These are phyloP conservation scores for Cyberlindnera lachancei DNA, from an alignment of 805 yeast genomes.

Conservation along the genomic window DNA sequence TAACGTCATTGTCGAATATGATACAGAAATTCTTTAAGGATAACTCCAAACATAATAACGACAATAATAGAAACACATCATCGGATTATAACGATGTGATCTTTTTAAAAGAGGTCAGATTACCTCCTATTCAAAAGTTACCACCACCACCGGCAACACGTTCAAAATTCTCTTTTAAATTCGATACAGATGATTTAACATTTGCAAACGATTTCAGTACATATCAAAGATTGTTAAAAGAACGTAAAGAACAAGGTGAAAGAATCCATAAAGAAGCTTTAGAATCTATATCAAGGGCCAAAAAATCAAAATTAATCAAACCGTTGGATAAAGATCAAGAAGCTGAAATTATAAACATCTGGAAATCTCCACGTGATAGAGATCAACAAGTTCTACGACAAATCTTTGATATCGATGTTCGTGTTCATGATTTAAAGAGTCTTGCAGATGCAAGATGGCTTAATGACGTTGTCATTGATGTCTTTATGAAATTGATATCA, in stretches of 20 bases:
- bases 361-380: constrained; percentile 18
- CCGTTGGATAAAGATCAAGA: constrained; percentile 18
- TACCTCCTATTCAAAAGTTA: too few species aligned
- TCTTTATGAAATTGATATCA: constrained; percentile 44
- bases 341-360: constrained; percentile 19
- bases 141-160: constrained; percentile 7
- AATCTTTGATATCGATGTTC: constrained; percentile 47
- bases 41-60: constrained; percentile 1
- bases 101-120: constrained; percentile 13
- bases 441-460: constrained; percentile 72
- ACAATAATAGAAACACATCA: too few species aligned
- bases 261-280: constrained; percentile 28
- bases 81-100: constrained; percentile 16
- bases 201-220: constrained; percentile 32
- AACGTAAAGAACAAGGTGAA: constrained; percentile 31
- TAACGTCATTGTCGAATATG: constrained; percentile 4
- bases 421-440: constrained; percentile 61
- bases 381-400: constrained; percentile 22
- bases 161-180: constrained; percentile 13
- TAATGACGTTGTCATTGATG: constrained; percentile 86
- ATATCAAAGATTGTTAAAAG: constrained; percentile 37
- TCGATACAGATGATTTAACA: constrained; percentile 22
- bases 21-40: constrained; percentile 3
- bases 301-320: constrained; percentile 20
- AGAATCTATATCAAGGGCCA: constrained; percentile 16